Percentiles rank a stretch among this genome's conserved stretches.
Evolutionary conservation across 2,329 filamentous ascomycete species (phyloP).

Genomic region (Botrytis fragariae): DNA sequence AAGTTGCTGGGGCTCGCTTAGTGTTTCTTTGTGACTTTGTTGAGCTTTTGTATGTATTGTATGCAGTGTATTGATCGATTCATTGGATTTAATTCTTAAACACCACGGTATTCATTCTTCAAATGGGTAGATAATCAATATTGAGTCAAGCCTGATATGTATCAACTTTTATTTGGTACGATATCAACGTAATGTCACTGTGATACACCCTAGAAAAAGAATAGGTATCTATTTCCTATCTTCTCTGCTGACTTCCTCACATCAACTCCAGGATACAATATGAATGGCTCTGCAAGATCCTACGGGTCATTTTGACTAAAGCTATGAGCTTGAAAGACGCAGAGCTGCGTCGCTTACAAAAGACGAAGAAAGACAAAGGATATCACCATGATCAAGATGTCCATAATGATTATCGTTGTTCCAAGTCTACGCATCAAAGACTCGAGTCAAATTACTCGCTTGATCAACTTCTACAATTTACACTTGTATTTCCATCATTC

Average conservation of each 20-base stretch:
- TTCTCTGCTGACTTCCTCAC: background rate
- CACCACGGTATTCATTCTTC: no score
- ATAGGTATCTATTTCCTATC: background rate
- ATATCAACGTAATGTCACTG: rapidly evolving
- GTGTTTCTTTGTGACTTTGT: background rate
- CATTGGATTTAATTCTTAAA: background rate
- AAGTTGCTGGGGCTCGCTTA: background rate
- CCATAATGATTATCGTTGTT: background rate
- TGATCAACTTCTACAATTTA: background rate
- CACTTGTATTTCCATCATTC: rapidly evolving
- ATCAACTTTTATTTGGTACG: no score
- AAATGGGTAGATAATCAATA: no score
- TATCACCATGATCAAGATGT: background rate
- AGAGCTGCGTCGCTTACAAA: background rate
- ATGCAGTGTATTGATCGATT: background rate
- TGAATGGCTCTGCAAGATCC: rapidly evolving
- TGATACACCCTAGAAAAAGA: background rate
- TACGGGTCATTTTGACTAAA: background rate
- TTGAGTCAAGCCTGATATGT: rapidly evolving
- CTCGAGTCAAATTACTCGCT: background rate
- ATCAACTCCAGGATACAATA: background rate
- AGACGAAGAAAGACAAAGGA: no score
- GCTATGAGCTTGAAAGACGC: background rate
- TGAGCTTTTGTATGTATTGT: background rate
- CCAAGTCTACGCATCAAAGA: background rate